Conservation (phyloP, 352 stramenopile genomes). For the Globisporangium irregulare region DNA sequence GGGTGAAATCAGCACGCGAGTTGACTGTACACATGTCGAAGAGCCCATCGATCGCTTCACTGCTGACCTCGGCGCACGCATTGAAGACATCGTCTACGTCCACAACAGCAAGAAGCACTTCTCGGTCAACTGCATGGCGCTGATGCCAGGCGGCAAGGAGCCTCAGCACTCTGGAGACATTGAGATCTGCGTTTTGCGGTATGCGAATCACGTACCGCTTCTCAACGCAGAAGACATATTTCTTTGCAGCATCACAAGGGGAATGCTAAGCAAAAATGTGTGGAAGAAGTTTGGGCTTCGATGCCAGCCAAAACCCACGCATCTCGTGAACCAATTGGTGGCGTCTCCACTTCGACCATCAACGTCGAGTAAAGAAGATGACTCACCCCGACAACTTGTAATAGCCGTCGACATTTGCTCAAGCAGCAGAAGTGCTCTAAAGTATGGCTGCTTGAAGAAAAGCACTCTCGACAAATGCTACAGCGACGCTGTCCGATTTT, state of each 20-base stretch:
- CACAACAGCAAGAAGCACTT: constrained; percentile 26
- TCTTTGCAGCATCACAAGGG: constrained; percentile 49
- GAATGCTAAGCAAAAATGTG: constrained; percentile 28
- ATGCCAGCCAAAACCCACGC: constrained; percentile 26
- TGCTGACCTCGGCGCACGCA: constrained; percentile 31
- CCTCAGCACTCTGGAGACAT: constrained; percentile 25
- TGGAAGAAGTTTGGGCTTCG: constrained; percentile 65
- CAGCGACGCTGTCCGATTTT: constrained; percentile 28
- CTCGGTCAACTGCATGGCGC: constrained; percentile 46
- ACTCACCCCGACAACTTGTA: constrained; percentile 26
- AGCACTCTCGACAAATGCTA: constrained; percentile 52
- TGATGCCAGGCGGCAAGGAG: constrained; percentile 30
- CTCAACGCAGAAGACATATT: constrained; percentile 58
- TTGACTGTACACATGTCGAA: constrained; percentile 35
- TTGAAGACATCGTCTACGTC: constrained; percentile 46
- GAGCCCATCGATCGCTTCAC: constrained; percentile 64
- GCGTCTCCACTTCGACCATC: constrained; percentile 26
- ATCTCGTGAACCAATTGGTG: constrained; percentile 54
- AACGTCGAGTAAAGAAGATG: constrained; percentile 5
- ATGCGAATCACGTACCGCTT: constrained; percentile 70
- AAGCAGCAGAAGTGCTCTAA: constrained; percentile 21
- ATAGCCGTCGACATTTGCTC: constrained; percentile 57
- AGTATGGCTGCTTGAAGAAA: constrained; percentile 56
- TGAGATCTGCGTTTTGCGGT: constrained; percentile 65
- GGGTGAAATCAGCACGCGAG: constrained; percentile 24